Percentiles rank a stretch among this genome's conserved stretches.
Conservation (phyloP, 1,139 yeast species). For the Schizosaccharomyces versatilis region DNA sequence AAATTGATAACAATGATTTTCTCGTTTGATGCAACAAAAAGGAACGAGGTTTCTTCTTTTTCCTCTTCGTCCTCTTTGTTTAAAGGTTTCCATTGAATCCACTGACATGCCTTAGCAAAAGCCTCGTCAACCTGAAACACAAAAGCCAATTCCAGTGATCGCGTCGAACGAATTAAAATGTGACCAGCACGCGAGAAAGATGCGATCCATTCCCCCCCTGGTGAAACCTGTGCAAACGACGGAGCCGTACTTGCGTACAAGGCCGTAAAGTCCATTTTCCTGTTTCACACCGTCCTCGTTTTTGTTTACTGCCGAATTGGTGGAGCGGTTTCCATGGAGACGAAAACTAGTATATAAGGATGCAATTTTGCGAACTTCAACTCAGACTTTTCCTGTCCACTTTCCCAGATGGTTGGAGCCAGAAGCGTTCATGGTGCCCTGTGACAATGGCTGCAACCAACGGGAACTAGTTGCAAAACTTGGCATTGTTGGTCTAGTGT, state of each 20-base stretch:
- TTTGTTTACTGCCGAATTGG: too few relatives aligned
- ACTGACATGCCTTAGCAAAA: background rate
- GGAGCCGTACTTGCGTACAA: background rate
- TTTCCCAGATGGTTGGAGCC: too few relatives aligned
- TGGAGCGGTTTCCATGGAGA: too few relatives aligned
- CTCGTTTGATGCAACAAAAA: background rate
- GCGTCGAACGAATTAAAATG: background rate
- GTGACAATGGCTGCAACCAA: too few relatives aligned
- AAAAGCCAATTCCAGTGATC: background rate
- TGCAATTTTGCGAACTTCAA: too few relatives aligned
- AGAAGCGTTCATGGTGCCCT: too few relatives aligned
- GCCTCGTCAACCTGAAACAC: background rate
- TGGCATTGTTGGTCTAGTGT: too few relatives aligned
- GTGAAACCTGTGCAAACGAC: background rate
- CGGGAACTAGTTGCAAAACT: too few relatives aligned
- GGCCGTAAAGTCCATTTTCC: background rate
- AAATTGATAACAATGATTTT: background rate
- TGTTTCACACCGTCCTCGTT: too few relatives aligned
- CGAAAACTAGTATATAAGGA: too few relatives aligned
- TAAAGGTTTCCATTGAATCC: background rate
- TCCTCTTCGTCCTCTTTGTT: background rate
- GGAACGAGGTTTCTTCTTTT: too few relatives aligned
- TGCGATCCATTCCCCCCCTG: background rate
- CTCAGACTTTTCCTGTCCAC: too few relatives aligned
- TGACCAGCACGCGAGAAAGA: conserved; percentile 1